Conservation (phyloP, 73 alveolate species). For the Paramecium sexaurelia region DNA sequence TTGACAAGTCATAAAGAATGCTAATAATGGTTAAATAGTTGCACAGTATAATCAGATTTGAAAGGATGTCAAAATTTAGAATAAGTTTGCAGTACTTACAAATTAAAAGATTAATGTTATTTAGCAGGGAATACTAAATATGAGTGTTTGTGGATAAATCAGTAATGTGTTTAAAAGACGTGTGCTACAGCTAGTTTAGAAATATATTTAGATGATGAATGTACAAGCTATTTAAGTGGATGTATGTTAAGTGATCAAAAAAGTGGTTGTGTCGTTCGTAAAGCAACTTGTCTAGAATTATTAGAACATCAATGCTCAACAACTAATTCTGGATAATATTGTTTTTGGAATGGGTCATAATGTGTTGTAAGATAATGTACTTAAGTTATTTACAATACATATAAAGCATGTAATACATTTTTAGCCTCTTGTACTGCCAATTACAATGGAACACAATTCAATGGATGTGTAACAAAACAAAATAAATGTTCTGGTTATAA, state of each 20-base stretch:
- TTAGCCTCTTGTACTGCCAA: neutral
- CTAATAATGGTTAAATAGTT: neutral
- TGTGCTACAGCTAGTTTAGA: neutral
- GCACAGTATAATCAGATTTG: neutral
- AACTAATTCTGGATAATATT: neutral
- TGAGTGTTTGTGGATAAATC: neutral
- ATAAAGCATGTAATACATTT: neutral
- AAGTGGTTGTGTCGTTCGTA: neutral
- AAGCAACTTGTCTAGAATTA: neutral
- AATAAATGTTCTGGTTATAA: neutral
- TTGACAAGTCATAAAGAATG: neutral
- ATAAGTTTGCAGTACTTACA: neutral
- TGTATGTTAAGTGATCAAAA: neutral
- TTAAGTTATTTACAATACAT: neutral
- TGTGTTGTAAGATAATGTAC: slow-evolving; percentile 1
- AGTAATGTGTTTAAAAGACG: neutral
- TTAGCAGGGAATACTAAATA: neutral
- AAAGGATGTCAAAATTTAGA: neutral
- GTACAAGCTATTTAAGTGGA: neutral
- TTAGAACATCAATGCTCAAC: neutral
- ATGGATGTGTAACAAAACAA: neutral
- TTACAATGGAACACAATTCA: neutral
- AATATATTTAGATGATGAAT: neutral
- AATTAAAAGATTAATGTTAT: neutral
- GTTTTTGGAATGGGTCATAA: neutral